These are phyloP conservation scores for Aplosporella prunicola DNA, from an alignment of 2,329 filamentous ascomycete species.

Conservation along the genomic window DNA sequence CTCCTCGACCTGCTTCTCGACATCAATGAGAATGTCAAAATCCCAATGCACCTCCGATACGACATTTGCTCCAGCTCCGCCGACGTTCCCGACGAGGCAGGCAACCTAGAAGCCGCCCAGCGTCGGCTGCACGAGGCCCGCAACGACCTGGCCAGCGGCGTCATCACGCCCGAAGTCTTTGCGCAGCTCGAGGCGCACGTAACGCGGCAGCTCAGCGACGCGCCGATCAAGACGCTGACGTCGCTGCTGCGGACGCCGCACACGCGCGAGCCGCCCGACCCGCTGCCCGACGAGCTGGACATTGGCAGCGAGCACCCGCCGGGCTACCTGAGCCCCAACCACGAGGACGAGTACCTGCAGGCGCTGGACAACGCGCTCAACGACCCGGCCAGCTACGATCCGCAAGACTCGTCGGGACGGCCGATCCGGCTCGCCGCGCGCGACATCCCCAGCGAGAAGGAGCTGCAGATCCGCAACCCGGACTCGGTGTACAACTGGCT, in stretches of 20 bases:
- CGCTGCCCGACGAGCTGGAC: constrained; percentile 29
- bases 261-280: constrained; percentile 25
- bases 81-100: constrained; percentile 12
- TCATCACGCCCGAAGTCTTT: constrained; percentile 24
- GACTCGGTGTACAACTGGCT: constrained; percentile 96
- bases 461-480: constrained; percentile 62
- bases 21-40: constrained; percentile 73
- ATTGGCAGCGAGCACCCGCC: constrained; percentile 50
- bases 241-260: constrained; percentile 34
- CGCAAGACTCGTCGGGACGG: constrained; percentile 31
- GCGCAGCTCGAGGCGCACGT: constrained; percentile 20
- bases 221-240: constrained; percentile 23
- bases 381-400: constrained; percentile 45
- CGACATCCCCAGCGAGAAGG: constrained; percentile 35
- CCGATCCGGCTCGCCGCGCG: constrained; percentile 29
- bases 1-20: constrained; percentile 82
- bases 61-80: constrained; percentile 45
- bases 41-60: constrained; percentile 65
- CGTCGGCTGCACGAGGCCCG: constrained; percentile 26
- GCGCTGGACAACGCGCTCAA: constrained; percentile 49
- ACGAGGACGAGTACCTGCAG: constrained; percentile 65
- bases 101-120: constrained; percentile 18
- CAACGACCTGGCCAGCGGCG: constrained; percentile 22
- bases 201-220: constrained; percentile 19
- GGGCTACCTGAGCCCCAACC: constrained; percentile 57